A percentile compares a stretch with the other conserved stretches of the same genome.
phyloP scores from a whole-genome alignment of 2,329 filamentous ascomycete genomes.

The Nemania bipapillata region DNA sequence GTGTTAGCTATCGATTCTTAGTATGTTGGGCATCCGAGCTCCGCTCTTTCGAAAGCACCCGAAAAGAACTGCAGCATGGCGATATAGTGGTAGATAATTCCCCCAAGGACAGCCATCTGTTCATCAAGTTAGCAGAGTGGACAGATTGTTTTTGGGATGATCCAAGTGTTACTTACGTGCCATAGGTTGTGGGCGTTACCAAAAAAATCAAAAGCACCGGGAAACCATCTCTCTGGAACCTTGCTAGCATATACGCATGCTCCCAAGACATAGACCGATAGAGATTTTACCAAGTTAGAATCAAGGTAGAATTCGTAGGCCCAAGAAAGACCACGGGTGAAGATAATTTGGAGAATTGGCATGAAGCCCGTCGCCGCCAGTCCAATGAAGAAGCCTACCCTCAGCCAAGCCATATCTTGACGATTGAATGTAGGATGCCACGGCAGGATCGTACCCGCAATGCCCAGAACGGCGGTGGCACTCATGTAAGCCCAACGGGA shows the following conservation, averaged over 20 bases:
- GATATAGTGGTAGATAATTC: constrained; percentile 95
- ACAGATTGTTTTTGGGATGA: constrained; percentile 85
- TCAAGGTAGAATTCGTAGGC: constrained; percentile 90
- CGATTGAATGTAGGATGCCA: constrained; percentile 98
- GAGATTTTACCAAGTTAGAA: constrained; percentile 77
- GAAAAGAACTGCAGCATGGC: constrained; percentile 97
- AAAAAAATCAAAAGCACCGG: constrained; percentile 93
- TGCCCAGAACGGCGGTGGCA: constrained; percentile 80
- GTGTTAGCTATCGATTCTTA: constrained; percentile 47
- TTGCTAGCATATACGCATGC: constrained; percentile 91
- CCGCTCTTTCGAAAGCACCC: constrained; percentile 75
- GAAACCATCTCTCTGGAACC: constrained; percentile 90
- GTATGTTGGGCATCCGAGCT: constrained; percentile 67
- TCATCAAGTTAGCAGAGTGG: constrained; percentile 90
- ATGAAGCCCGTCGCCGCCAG: constrained; percentile 89
- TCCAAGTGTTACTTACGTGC: constrained; percentile 75
- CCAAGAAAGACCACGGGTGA: constrained; percentile 80
- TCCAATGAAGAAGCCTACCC: constrained; percentile 90
- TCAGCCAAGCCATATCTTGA: constrained; percentile 88
- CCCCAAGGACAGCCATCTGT: constrained; percentile 92
- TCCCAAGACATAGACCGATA: constrained; percentile 85
- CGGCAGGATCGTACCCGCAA: constrained; percentile 88
- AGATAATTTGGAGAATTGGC: constrained; percentile 83
- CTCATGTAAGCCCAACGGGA: constrained; percentile 88
- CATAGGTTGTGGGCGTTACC: constrained; percentile 97